Percentiles rank a stretch among this genome's conserved stretches.
Evolutionary conservation across 768 basidiomycete species (phyloP).

Genomic region (Phaffia australis): DNA sequence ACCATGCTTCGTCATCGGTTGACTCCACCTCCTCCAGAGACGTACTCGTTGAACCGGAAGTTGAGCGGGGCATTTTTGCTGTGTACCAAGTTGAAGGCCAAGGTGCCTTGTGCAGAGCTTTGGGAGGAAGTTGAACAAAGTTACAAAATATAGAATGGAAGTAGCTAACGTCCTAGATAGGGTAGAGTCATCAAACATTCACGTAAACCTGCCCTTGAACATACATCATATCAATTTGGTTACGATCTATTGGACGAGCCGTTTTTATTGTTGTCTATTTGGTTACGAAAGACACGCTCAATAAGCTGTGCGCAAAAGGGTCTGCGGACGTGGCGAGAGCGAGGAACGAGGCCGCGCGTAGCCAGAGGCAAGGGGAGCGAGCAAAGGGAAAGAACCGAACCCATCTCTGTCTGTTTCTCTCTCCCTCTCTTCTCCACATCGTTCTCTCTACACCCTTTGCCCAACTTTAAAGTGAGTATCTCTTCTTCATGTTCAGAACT

Average conservation of each 20-base stretch:
- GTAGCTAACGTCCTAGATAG: not conserved
- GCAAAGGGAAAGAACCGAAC: not conserved
- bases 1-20: conserved; percentile 78
- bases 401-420: conserved; percentile 1
- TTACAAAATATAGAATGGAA: conserved; percentile 31
- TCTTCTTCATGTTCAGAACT: not conserved
- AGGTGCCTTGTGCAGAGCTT: conserved; percentile 58
- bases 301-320: not conserved
- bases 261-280: not conserved
- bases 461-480: not conserved
- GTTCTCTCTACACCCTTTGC: not conserved
- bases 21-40: conserved; percentile 86
- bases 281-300: too few species aligned
- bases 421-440: not conserved
- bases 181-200: not conserved
- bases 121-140: conserved; percentile 58
- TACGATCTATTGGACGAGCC: not conserved
- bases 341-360: conserved; percentile 3
- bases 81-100: conserved; percentile 54
- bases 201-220: not conserved
- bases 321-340: not conserved
- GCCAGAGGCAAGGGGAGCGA: not conserved
- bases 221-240: not conserved
- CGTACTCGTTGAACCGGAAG: conserved; percentile 78
- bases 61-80: conserved; percentile 42